A percentile compares a stretch with the other conserved stretches of the same genome.
phyloP scores from a whole-genome alignment of 2,329 filamentous ascomycete species.

The Curvularia hawaiiensis region DNA sequence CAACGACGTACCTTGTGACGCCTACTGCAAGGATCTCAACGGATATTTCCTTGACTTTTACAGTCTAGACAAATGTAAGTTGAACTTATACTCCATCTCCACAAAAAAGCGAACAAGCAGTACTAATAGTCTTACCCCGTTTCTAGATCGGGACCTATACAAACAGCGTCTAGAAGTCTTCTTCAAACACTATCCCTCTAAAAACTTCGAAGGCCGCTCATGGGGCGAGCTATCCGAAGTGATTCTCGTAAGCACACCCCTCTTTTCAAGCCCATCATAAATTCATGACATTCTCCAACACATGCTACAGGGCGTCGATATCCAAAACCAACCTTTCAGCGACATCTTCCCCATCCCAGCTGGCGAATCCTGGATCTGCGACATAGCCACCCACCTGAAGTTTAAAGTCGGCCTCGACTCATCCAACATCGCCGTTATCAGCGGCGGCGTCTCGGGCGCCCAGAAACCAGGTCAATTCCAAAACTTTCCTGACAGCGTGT shows the following conservation, averaged over 20 bases:
- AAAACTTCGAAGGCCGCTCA: conserved; percentile 38
- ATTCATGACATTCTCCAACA: background rate
- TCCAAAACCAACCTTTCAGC: conserved; percentile 45
- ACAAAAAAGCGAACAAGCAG: background rate
- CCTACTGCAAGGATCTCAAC: conserved; percentile 39
- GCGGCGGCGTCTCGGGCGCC: conserved; percentile 42
- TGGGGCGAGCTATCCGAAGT: conserved; percentile 41
- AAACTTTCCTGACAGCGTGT: conserved; percentile 41
- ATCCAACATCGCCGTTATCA: conserved; percentile 42
- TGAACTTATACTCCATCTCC: background rate
- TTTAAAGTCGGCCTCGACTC: conserved; percentile 33
- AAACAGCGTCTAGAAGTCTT: conserved; percentile 42
- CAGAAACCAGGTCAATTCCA: conserved; percentile 31
- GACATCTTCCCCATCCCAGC: conserved; percentile 42
- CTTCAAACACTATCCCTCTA: conserved; percentile 44
- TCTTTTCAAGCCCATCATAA: conserved; percentile 1
- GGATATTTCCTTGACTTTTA: conserved; percentile 46
- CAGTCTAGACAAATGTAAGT: conserved; percentile 35
- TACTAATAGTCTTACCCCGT: background rate
- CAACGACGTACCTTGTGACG: conserved; percentile 42
- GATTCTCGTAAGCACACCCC: conserved; percentile 35
- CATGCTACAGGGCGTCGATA: conserved; percentile 38
- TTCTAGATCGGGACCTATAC: conserved; percentile 33
- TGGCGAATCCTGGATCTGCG: conserved; percentile 44
- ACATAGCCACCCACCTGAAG: conserved; percentile 42